Conservation (phyloP, 1,139 yeast genomes). For the Geotrichum histeridarum region DNA sequence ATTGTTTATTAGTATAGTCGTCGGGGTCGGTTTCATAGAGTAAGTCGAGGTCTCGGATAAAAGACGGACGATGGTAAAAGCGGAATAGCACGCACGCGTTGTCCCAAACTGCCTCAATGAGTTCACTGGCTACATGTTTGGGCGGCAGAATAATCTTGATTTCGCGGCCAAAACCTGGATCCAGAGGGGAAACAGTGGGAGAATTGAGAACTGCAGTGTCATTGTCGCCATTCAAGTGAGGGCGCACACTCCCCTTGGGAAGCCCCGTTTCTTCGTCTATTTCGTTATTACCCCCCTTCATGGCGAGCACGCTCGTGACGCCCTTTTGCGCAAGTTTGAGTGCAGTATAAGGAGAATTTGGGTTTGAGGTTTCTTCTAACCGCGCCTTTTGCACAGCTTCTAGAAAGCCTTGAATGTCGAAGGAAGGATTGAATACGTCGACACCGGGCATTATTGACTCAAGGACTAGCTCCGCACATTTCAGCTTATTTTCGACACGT, state of each 20-base stretch:
- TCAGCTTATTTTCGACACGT: conserved; percentile 37
- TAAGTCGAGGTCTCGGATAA: conserved; percentile 52
- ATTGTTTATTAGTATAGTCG: conserved; percentile 67
- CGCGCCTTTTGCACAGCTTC: conserved; percentile 19
- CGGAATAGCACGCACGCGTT: conserved; percentile 80
- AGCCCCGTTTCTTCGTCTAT: conserved; percentile 19
- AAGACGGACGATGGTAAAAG: conserved; percentile 80
- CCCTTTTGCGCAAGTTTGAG: conserved; percentile 15
- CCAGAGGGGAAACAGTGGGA: conserved; percentile 12
- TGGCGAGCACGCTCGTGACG: conserved; percentile 5
- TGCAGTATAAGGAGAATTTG: conserved; percentile 9
- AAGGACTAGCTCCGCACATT: conserved; percentile 38
- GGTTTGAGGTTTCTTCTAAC: conserved; percentile 8
- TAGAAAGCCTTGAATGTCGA: conserved; percentile 46
- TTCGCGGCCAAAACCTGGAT: conserved; percentile 22
- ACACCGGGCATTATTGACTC: conserved; percentile 48
- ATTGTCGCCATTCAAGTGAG: neutral
- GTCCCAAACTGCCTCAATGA: conserved; percentile 76
- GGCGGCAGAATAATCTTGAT: conserved; percentile 70
- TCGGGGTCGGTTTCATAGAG: conserved; percentile 64
- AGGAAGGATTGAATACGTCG: conserved; percentile 46
- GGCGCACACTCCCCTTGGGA: conserved; percentile 15
- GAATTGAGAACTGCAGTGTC: conserved; percentile 13
- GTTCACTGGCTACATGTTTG: conserved; percentile 61
- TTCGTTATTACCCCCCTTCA: conserved; percentile 14